Evolutionary conservation across 495 filamentous ascomycete genomes (phyloP).

Genomic region (Patellaria atrata): DNA sequence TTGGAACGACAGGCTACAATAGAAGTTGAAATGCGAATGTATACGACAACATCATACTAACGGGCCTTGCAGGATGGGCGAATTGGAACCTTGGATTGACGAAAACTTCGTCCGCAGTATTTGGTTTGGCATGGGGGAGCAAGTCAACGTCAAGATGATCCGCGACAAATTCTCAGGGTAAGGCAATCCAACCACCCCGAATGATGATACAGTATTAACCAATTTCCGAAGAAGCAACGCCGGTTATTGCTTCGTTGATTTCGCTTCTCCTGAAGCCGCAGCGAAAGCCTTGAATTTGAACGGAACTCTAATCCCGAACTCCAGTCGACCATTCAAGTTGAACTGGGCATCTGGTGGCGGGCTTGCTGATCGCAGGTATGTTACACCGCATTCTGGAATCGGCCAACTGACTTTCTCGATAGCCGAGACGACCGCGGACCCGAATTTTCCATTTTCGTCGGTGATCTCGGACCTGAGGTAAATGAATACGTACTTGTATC

Average conservation of each 20-base stretch:
- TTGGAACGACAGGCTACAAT: no score
- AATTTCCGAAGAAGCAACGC: slow-evolving; percentile 65
- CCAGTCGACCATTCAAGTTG: slow-evolving; percentile 88
- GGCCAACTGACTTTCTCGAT: slow-evolving; percentile 4
- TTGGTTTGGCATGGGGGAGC: slow-evolving; percentile 80
- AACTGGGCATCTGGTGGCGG: slow-evolving; percentile 99
- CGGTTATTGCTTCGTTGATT: slow-evolving; percentile 98
- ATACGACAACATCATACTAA: slow-evolving; percentile 10
- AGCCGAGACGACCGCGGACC: slow-evolving; percentile 91
- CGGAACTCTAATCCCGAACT: slow-evolving; percentile 85
- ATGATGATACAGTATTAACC: slow-evolving; percentile 34
- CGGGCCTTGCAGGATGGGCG: slow-evolving; percentile 66
- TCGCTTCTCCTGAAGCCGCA: slow-evolving; percentile 67
- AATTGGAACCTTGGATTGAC: slow-evolving; percentile 98
- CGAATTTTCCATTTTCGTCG: slow-evolving; percentile 94
- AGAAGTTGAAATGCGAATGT: no score
- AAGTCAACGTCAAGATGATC: slow-evolving; percentile 99
- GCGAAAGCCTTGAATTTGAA: slow-evolving; percentile 81
- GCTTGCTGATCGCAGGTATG: slow-evolving; percentile 79
- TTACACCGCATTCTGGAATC: slow-evolving; percentile 3
- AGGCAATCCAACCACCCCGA: slow-evolving; percentile 22
- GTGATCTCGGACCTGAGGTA: slow-evolving; percentile 93
- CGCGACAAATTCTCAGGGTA: slow-evolving; percentile 99
- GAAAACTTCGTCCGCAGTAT: slow-evolving; percentile 95
- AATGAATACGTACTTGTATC: slow-evolving; percentile 97